Percentiles rank a stretch among this genome's conserved stretches.
Conservation (phyloP, 2,329 filamentous ascomycete genomes). For the Albifimbria verrucaria region DNA sequence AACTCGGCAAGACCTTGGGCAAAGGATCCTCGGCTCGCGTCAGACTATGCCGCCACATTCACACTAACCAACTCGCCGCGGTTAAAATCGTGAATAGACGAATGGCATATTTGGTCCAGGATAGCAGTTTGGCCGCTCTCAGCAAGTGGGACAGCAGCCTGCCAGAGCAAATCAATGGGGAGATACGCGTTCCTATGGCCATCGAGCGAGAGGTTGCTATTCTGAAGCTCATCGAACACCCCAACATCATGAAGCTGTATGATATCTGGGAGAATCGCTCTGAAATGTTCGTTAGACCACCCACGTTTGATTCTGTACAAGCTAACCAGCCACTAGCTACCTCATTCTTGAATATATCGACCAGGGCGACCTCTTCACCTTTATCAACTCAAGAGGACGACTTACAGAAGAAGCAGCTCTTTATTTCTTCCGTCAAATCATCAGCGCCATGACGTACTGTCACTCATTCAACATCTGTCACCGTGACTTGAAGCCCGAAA, state of each 20-base stretch:
- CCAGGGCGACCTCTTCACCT: conserved; percentile 75
- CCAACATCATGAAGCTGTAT: conserved; percentile 88
- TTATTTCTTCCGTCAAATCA: conserved; percentile 86
- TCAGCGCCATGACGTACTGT: conserved; percentile 87
- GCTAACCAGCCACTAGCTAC: conserved; percentile 58
- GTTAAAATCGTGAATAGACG: conserved; percentile 94
- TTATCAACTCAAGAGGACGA: conserved; percentile 72
- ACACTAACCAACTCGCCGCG: conserved; percentile 78
- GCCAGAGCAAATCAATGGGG: conserved; percentile 53
- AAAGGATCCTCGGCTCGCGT: conserved; percentile 89
- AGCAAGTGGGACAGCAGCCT: conserved; percentile 66
- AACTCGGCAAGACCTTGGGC: conserved; percentile 83
- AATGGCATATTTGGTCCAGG: conserved; percentile 75
- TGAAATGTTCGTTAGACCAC: conserved; percentile 68
- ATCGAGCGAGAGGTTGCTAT: conserved; percentile 95
- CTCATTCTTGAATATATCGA: conserved; percentile 92
- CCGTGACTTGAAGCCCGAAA: conserved; percentile 94
- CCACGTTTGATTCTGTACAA: background rate
- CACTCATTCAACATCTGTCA: conserved; percentile 95
- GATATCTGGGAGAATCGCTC: conserved; percentile 98
- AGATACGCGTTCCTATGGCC: conserved; percentile 75
- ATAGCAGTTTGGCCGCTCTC: conserved; percentile 79
- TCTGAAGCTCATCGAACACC: conserved; percentile 93
- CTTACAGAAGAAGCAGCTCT: conserved; percentile 77
- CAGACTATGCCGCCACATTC: conserved; percentile 74